These are phyloP conservation scores for Santalum album DNA, from an alignment of 164 flowering plant genomes.

Conservation along the genomic window DNA sequence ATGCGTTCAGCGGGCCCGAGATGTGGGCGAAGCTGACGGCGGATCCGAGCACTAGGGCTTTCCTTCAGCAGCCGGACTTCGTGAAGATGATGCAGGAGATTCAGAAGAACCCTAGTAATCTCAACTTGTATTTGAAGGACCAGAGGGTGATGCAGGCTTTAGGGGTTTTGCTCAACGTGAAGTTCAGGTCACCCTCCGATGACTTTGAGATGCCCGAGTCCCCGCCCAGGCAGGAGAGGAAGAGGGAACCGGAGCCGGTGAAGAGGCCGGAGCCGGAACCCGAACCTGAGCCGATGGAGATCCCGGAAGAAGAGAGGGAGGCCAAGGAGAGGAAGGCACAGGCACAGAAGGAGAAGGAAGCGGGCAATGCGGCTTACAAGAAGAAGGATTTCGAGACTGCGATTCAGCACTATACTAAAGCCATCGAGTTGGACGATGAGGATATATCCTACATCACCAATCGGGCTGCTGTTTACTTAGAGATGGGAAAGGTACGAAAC, in stretches of 20 bases:
- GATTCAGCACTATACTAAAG: conserved; percentile 60
- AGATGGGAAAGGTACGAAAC: conserved; percentile 79
- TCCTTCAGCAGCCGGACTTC: conserved; percentile 78
- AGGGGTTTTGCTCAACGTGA: conserved; percentile 67
- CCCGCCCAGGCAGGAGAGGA: conserved; percentile 12
- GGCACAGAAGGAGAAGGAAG: conserved; percentile 84
- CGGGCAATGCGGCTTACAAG: conserved; percentile 88
- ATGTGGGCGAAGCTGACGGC: conserved; percentile 88
- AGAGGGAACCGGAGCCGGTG: conserved; percentile 22
- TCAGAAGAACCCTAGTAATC: conserved; percentile 72
- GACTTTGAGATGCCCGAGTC: conserved; percentile 41
- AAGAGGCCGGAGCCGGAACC: conserved; percentile 33
- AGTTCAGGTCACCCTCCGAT: conserved; percentile 33
- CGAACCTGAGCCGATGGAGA: conserved; percentile 42
- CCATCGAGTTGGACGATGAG: conserved; percentile 72
- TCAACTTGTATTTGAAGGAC: conserved; percentile 70
- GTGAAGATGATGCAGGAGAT: conserved; percentile 77
- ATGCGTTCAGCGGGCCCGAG: conserved; percentile 74
- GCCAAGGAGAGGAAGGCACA: conserved; percentile 46
- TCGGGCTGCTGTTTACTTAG: conserved; percentile 88
- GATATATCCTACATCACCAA: conserved; percentile 86
- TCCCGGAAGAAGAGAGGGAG: conserved; percentile 53
- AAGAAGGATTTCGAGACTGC: conserved; percentile 96
- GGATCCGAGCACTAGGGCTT: conserved; percentile 60
- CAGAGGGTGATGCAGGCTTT: conserved; percentile 86